Evolutionary conservation across 2,329 filamentous ascomycete species (phyloP).

Genomic region (Colletotrichum lini): DNA sequence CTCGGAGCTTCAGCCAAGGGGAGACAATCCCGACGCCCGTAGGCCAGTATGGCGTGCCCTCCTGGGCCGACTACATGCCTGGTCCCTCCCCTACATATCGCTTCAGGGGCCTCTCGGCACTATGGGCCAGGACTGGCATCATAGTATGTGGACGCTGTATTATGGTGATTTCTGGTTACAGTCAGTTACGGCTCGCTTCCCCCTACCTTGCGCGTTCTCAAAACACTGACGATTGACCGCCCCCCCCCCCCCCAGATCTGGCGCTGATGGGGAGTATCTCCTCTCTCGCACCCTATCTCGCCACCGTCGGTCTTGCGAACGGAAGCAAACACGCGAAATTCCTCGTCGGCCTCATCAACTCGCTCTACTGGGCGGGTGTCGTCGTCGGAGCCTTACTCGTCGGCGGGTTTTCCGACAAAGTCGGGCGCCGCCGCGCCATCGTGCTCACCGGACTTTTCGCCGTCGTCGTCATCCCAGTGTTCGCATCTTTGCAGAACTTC

Average conservation of each 20-base stretch:
- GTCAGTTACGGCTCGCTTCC: neutral
- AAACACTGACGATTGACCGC: no score
- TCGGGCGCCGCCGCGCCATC: conserved; percentile 13
- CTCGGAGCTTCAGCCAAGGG: no score
- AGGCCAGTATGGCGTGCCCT: no score
- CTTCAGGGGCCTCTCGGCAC: conserved; percentile 5
- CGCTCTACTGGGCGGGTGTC: conserved; percentile 16
- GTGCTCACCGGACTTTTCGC: neutral
- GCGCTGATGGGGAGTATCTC: neutral
- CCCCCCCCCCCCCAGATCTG: no score
- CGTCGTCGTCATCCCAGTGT: neutral
- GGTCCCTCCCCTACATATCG: conserved; percentile 1
- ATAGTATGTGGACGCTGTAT: conserved; percentile 7
- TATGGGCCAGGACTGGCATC: conserved; percentile 1
- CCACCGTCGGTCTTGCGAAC: conserved; percentile 9
- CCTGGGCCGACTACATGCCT: neutral
- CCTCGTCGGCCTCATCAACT: conserved; percentile 16
- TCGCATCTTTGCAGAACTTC: conserved; percentile 13
- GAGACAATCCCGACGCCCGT: no score
- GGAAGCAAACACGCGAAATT: conserved; percentile 1
- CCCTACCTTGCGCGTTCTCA: neutral
- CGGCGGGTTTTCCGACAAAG: conserved; percentile 4
- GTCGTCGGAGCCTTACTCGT: conserved; percentile 15
- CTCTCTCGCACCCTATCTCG: neutral
- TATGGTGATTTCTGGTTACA: conserved; percentile 8